Conservation (phyloP, 2,329 filamentous ascomycete genomes). For the Colletotrichum chrysophilum region DNA sequence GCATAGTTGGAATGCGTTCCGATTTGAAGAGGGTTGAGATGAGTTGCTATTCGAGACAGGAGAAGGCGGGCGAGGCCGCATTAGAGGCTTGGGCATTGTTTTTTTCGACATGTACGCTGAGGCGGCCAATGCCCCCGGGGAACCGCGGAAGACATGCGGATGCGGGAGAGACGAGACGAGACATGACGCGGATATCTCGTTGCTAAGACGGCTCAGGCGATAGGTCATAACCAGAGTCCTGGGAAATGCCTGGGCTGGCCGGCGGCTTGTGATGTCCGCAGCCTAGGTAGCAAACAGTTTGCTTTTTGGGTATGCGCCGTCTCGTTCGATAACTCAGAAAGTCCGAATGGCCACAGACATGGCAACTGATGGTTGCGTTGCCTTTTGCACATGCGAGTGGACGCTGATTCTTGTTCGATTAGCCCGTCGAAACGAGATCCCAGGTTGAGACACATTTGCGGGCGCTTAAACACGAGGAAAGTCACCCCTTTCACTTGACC, state of each 20-base stretch:
- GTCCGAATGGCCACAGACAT: not conserved
- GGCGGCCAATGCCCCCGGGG: constrained; percentile 13
- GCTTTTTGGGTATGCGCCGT: not conserved
- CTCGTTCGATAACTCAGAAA: not conserved
- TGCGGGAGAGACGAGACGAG: constrained; percentile 17
- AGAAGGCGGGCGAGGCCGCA: constrained; percentile 11
- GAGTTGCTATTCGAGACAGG: constrained; percentile 10
- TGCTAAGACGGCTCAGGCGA: not conserved
- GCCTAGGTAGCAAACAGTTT: not conserved
- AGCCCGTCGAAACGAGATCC: constrained; percentile 11
- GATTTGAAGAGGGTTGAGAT: constrained; percentile 19
- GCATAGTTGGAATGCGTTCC: constrained; percentile 7
- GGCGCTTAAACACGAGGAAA: constrained; percentile 1
- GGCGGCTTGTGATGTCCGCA: not conserved
- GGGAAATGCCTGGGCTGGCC: not conserved
- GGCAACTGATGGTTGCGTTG: not conserved
- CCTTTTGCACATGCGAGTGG: not conserved
- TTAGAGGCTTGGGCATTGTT: constrained; percentile 7
- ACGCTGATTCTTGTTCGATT: not conserved
- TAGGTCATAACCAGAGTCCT: not conserved
- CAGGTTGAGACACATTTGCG: constrained; percentile 8
- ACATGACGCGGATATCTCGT: constrained; percentile 15
- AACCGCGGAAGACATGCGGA: constrained; percentile 7
- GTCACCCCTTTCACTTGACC: constrained; percentile 6
- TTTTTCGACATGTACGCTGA: not conserved